Conservation (phyloP, 306 rosid genomes). For the Crotalaria pallida region DNA sequence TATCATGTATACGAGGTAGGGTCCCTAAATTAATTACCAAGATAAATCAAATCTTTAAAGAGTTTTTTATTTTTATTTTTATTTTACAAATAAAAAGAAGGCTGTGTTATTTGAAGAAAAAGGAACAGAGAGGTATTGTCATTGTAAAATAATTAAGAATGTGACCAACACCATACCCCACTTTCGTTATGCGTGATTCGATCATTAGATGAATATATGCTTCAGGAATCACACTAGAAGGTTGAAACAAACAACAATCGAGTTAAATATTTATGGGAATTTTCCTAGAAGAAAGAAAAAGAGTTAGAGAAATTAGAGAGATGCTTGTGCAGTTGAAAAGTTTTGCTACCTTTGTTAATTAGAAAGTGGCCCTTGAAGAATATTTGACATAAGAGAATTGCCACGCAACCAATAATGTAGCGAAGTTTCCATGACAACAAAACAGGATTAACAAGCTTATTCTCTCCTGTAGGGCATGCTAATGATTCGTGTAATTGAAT, state of each 20-base stretch:
- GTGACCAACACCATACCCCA: background rate
- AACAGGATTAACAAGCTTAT: background rate
- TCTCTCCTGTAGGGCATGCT: background rate
- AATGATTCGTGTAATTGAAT: background rate
- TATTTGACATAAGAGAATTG: background rate
- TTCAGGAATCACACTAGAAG: background rate
- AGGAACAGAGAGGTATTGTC: background rate
- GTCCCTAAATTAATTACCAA: background rate
- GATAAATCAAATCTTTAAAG: background rate
- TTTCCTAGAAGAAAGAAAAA: background rate
- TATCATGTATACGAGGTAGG: slow-evolving; percentile 22
- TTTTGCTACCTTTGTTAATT: background rate
- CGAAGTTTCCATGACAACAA: background rate
- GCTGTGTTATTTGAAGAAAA: background rate
- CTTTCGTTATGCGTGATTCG: background rate
- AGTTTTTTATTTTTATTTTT: too few species aligned
- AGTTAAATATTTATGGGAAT: background rate
- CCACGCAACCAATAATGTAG: background rate
- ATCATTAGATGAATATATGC: background rate
- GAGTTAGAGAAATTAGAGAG: background rate
- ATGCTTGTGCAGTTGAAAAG: background rate
- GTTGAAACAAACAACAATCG: background rate
- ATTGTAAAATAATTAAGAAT: background rate
- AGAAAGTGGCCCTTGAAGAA: background rate
- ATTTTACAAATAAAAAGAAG: too few species aligned